Evolutionary conservation across 1,284 basidiomycete species (phyloP).

Genomic region (Cutaneotrichosporon sp.): DNA sequence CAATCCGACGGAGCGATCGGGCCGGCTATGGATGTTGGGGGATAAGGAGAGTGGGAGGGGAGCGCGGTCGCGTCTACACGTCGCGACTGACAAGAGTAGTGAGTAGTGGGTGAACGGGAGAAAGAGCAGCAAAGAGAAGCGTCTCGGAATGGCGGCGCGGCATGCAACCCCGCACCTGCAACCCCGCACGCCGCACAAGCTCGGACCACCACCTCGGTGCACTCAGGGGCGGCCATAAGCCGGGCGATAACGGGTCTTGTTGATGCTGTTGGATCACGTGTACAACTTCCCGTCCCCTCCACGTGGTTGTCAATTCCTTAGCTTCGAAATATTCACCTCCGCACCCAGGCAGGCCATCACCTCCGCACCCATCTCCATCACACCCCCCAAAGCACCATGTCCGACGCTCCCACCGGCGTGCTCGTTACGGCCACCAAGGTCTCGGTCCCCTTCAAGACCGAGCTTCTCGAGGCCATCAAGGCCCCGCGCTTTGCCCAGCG

Average conservation of each 20-base stretch:
- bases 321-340: background rate
- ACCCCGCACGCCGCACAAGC: background rate
- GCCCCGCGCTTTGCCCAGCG: slow-evolving; percentile 36
- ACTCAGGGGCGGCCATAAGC: background rate
- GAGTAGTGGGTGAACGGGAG: background rate
- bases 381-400: slow-evolving; percentile 17
- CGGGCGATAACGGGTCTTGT: background rate
- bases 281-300: no score
- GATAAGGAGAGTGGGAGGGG: background rate
- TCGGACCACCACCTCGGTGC: no score
- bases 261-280: no score
- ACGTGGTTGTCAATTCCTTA: slow-evolving; percentile 1
- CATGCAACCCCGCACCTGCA: background rate
- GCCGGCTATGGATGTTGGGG: background rate
- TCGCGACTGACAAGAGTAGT: background rate
- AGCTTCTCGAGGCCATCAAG: slow-evolving; percentile 43
- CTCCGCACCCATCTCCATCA: background rate
- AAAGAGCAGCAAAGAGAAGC: background rate
- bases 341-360: background rate
- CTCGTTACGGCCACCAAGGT: slow-evolving; percentile 54
- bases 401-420: slow-evolving; percentile 35
- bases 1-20: background rate
- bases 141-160: background rate
- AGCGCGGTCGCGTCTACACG: background rate
- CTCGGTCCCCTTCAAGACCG: slow-evolving; percentile 52